Percentiles rank a stretch among this genome's conserved stretches.
phyloP scores from a whole-genome alignment of 2,329 filamentous ascomycete species.

The Bipolaris oryzae region DNA sequence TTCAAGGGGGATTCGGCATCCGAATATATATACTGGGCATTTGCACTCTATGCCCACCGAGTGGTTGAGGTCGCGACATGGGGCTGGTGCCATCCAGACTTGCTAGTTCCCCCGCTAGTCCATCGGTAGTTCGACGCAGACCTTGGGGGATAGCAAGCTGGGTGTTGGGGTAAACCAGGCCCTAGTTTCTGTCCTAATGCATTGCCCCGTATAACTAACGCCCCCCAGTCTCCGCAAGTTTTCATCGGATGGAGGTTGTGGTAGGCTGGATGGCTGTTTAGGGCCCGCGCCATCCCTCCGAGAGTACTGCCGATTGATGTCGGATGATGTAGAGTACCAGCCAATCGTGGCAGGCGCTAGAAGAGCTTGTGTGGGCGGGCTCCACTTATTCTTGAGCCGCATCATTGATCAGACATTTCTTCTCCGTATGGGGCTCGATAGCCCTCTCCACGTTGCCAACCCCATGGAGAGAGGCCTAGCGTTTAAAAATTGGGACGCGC shows the following conservation, averaged over 20 bases:
- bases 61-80: conserved; percentile 21
- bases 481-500: conserved; percentile 6
- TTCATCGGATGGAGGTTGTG: conserved; percentile 9
- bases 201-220: conserved; percentile 21
- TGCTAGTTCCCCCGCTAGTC: conserved; percentile 17
- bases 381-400: conserved; percentile 39
- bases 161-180: conserved; percentile 13
- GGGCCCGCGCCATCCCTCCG: conserved; percentile 19
- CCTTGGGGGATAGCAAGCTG: conserved; percentile 17
- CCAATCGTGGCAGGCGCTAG: conserved; percentile 23
- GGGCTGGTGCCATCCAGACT: conserved; percentile 34
- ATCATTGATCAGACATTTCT: conserved; percentile 19
- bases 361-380: conserved; percentile 8
- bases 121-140: conserved; percentile 22
- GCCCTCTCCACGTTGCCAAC: conserved; percentile 28
- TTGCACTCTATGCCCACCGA: conserved; percentile 5
- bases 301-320: conserved; percentile 24
- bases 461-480: conserved; percentile 31
- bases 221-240: conserved; percentile 28
- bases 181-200: conserved; percentile 5
- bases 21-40: conserved; percentile 33
- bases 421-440: conserved; percentile 23
- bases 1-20: conserved; percentile 14
- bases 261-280: conserved; percentile 22
- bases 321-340: conserved; percentile 2